Base-by-base conservation (phyloP, 2,329 filamentous ascomycete genomes). In the Beauveria rudraprayagi region DNA sequence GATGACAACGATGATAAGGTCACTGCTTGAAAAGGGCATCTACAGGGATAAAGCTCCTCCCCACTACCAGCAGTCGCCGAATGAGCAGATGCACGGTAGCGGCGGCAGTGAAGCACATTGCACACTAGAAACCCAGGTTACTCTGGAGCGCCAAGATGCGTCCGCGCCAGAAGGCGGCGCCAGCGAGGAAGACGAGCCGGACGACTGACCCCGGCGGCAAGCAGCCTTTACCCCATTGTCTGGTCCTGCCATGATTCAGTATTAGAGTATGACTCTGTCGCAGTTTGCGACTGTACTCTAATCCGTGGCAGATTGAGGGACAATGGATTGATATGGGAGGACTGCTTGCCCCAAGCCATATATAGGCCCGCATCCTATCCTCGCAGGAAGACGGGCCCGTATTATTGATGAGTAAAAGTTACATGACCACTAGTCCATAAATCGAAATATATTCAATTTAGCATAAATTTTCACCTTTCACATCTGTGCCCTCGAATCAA, bases 151-250 rank as follows among this genome's bases (percentile, higher is more conserved):
- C 61, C 63, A 67, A 61, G 69, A 71, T 65, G 65, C 68, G 67
- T 75, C 70, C 67, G 71, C 73, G 68, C 74, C 76, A 65, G 77
- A 78, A 64, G 70, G 70, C 68, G 81, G 83, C 73, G 76, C 75
- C 72, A 83, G 80, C 70, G 86, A 89, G 70, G 87, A 88, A 63
- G 80, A 82, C 70, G 84, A 86, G 64, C 84, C 89, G 67, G 86
- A 89, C 68, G 84, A 84, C 70, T 83, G 79, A 78, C 77, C 69
- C 68, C 66, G 76, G 78, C 71, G 79, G 80, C 81, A 82, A 80
- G 51, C 80, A 81, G 81, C 82, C 80, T 82, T 83, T 82, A 82
- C 84, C 83, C 85, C 86, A 81, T 83, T 80, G 77, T 77, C 82
- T 85, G 81, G 79, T 83, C 81, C 81, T 83, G 76, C 72, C 69